Conservation (phyloP, 495 filamentous ascomycete genomes). For the Daldinia childiae region DNA sequence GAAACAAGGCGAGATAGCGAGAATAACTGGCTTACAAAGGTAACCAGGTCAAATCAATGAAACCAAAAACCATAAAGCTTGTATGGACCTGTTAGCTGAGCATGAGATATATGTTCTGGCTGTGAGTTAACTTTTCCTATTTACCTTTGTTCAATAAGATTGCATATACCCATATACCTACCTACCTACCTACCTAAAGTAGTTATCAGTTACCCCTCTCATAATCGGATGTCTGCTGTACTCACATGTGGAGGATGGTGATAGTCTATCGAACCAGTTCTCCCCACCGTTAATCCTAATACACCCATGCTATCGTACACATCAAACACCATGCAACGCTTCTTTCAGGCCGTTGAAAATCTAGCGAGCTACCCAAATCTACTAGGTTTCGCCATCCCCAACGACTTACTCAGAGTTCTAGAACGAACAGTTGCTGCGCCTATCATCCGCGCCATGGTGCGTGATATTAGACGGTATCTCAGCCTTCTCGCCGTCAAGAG, state of each 20-base stretch:
- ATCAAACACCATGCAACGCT: conserved; percentile 63
- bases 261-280: conserved; percentile 55
- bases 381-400: conserved; percentile 80
- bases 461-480: conserved; percentile 78
- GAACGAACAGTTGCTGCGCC: conserved; percentile 68
- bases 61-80: conserved; percentile 66
- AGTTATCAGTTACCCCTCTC: background rate
- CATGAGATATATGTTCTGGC: conserved; percentile 79
- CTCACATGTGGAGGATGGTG: background rate
- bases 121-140: conserved; percentile 61
- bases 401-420: conserved; percentile 69
- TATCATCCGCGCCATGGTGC: conserved; percentile 77
- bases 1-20: background rate
- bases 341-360: conserved; percentile 72
- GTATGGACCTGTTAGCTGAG: conserved; percentile 72
- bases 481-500: conserved; percentile 43
- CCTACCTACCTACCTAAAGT: no score
- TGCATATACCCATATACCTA: no score
- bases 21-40: conserved; percentile 3
- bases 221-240: background rate
- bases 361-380: conserved; percentile 72
- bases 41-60: conserved; percentile 68
- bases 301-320: conserved; percentile 62
- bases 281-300: conserved; percentile 64
- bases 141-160: background rate